Conservation (phyloP, 331 rosid species). For the Pyracantha coccinea region DNA sequence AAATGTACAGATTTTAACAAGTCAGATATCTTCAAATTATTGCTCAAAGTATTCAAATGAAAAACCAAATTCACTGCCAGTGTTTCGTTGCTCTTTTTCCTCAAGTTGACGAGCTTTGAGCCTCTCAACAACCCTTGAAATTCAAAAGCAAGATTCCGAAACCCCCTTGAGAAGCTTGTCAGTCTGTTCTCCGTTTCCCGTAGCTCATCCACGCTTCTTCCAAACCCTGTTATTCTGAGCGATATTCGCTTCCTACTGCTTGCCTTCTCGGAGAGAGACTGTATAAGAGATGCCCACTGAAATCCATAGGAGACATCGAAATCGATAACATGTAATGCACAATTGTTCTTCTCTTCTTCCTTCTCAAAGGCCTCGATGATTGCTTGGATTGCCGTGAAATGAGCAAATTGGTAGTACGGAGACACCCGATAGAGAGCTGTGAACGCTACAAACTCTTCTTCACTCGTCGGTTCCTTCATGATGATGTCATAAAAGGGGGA, state of each 20-base stretch:
- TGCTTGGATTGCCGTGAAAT: constrained; percentile 75
- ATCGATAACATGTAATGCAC: constrained; percentile 56
- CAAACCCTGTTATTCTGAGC: constrained; percentile 52
- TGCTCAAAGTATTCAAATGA: constrained; percentile 36
- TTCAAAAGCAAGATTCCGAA: constrained; percentile 43
- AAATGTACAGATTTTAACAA: constrained; percentile 52
- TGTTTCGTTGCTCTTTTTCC: constrained; percentile 58
- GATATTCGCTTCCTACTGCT: constrained; percentile 32
- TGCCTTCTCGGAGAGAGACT: constrained; percentile 71
- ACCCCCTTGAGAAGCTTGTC: constrained; percentile 56
- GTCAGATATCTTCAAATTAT: constrained; percentile 41
- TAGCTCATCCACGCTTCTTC: constrained; percentile 41
- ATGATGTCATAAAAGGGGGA: constrained; percentile 64
- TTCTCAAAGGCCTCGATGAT: constrained; percentile 62
- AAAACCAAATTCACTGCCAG: constrained; percentile 59
- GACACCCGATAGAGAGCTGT: constrained; percentile 59
- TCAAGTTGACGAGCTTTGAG: constrained; percentile 30
- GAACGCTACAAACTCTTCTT: constrained; percentile 51
- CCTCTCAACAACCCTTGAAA: constrained; percentile 62
- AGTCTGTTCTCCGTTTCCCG: constrained; percentile 64
- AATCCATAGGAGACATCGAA: constrained; percentile 69
- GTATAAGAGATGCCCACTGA: constrained; percentile 81
- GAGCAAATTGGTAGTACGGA: constrained; percentile 72
- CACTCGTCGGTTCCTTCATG: constrained; percentile 52
- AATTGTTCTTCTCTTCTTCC: constrained; percentile 42